Base-by-base conservation (phyloP, 1,284 basidiomycete species). In the Leccinum fallax region DNA sequence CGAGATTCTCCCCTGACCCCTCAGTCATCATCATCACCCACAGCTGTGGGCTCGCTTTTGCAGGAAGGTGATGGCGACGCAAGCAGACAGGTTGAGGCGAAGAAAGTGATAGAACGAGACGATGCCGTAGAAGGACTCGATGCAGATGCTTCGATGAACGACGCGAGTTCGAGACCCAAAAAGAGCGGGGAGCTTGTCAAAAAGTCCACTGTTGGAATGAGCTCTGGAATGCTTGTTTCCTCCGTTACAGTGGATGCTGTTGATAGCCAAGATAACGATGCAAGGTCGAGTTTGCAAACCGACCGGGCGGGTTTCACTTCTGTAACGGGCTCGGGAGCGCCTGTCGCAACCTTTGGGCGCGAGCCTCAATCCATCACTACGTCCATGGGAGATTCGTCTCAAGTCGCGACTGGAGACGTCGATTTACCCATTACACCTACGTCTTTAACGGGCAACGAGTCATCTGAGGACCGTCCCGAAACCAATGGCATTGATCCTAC, bases 1-100 rank as follows among this genome's bases (percentile, higher is more conserved):
- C 6, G 51, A 2, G 32, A 21, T 48, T 57, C 55, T 3, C 56
- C 59, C 19, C 26, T 54, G 49, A 69, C 61, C 4, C 61, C 67
- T 5, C 43, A 61, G 0, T 8, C 52, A 24, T 51, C 34, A 40
- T 61, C 56, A 8, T 59, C 63, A 6, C 38, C 6, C 2, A 5
- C 32, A 3, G 51, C 6, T 28, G 21, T 10, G 9, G 55, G 38
- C 13, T 43, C 43, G 38, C 16, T 38, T 48, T 13, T 11, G 21
- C 36, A 30, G 13, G 19, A 46, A 28, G 28, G 15, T 34, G n/a
- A 15, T 11, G 21, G n/a, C 3, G 10, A 46, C 28, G 6, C 13
- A 30, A 36, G 19, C 13, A 34, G 6, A n/a, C 36, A 28, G 5
- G 24, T 28, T 5, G 24, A 1, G 13, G 26, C 3, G 32, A 30